Evolutionary conservation across 2,329 filamentous ascomycete genomes (phyloP), one percentile per base, ranked within the genome.

Genomic region (Diplodia mutila): DNA sequence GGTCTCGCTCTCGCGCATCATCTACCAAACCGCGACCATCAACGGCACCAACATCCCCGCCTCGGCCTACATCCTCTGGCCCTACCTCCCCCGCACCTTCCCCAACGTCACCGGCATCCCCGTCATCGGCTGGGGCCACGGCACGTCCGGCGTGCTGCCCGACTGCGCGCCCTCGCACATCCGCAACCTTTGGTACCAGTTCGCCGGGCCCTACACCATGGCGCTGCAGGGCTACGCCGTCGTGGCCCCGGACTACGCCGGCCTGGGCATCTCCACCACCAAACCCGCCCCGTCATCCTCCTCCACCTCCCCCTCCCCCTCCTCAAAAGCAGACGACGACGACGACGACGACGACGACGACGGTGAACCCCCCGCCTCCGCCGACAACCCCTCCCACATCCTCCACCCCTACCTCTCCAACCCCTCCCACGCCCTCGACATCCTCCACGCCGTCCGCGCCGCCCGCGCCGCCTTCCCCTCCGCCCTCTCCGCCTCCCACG

Each of bases 41-140:
- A 83, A 85, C 67, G 81, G 82, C 3, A 80, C 79, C 0, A 68
- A 77, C 0, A 72, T 86, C 1, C 84, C 84, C 0, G 80, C 82
- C 9, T 85, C 83, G 1, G 84, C 79, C 1, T 85, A 79, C 71
- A 74, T 86, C 14, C 78, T 86, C 1, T 86, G 83, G 82, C 84
- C 84, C 0, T 86, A 76, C 63, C 66, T 39, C 11, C 32, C 61
- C 2, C 61, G 61, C 21, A 42, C 34, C 21, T 59, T 59, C 54
- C 34, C 32, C 48, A n/a, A 18, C 9, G 18, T 23, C 48, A 53
- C 48, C 8, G 37, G 51, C 12, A 14, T 53, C 12, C 61, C 61
- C 46, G 18, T 73, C 42, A 66, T 74, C 1, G 69, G 52, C 18
- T 70, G 68, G 34, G 69, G 69, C 2, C 70, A 73, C 57, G 73